These are phyloP conservation scores for Xylariaceae sp. DNA, from an alignment of 2,329 filamentous ascomycete species.

Conservation along the genomic window DNA sequence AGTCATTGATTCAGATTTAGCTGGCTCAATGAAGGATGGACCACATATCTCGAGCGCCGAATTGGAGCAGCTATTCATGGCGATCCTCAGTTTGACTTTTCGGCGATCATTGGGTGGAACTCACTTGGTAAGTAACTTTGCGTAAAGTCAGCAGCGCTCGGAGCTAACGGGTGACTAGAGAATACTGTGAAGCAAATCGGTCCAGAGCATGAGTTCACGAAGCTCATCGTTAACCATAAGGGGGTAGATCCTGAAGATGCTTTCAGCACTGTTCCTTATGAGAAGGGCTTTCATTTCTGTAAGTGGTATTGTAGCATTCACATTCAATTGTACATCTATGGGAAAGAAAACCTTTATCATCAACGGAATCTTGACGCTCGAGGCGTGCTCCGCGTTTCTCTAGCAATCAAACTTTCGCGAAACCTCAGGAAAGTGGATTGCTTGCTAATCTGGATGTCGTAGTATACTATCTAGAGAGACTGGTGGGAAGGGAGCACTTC, in stretches of 20 bases:
- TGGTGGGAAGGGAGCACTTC: slow-evolving; percentile 82
- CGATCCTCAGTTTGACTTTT: slow-evolving; percentile 84
- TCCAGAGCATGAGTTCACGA: slow-evolving; percentile 85
- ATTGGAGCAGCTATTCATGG: slow-evolving; percentile 76
- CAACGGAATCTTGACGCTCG: too few relatives aligned
- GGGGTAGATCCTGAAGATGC: slow-evolving; percentile 93
- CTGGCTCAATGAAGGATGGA: slow-evolving; percentile 82
- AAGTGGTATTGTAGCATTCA: too few relatives aligned
- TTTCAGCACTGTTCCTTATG: slow-evolving; percentile 88
- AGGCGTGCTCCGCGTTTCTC: too few relatives aligned
- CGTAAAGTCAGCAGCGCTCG: neutral
- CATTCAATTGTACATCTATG: too few relatives aligned
- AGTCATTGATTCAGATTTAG: slow-evolving; percentile 30
- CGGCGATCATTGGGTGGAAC: slow-evolving; percentile 94
- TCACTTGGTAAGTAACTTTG: slow-evolving; percentile 51
- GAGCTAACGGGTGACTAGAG: slow-evolving; percentile 36
- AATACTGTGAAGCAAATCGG: slow-evolving; percentile 78
- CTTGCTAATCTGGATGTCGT: too few relatives aligned
- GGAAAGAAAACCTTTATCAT: too few relatives aligned
- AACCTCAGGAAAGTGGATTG: too few relatives aligned
- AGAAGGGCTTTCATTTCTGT: slow-evolving; percentile 88
- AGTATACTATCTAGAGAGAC: slow-evolving; percentile 79
- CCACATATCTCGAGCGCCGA: slow-evolving; percentile 86
- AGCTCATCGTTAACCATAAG: slow-evolving; percentile 80
- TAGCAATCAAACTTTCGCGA: too few relatives aligned